Base-by-base conservation (phyloP, 2,329 filamentous ascomycete genomes). In the Trichoderma koningiopsis region DNA sequence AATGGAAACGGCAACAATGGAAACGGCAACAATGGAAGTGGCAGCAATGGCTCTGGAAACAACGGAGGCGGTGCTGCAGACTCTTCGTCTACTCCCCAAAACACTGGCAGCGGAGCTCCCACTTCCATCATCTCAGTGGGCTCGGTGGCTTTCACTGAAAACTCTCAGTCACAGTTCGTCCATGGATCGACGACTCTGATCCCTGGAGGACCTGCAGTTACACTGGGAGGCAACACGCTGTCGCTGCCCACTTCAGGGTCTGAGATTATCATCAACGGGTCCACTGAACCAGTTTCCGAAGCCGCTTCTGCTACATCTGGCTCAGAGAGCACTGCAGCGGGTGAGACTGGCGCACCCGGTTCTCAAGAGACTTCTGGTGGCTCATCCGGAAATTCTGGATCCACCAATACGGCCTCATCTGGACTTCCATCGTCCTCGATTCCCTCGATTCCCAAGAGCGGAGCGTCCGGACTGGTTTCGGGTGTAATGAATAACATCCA, bases 231-330 rank as follows among this genome's bases (percentile, higher is more conserved):
- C 40, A 69, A 33, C 31, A 62, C 68, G 3, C 4, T 69, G 19
- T 69, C 68, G 10, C 6, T 66, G 31, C 68, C 68, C 31, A 52
- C 61, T 14, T 59, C 68, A 29, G 61, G 61, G n/a, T 59, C 68
- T 40, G 40, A 40, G 19, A 29, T 58, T 0, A 49, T 55, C 22
- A 35, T 53, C 53, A 69, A 59, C 29, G 62, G 68, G 11, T 31
- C 24, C 24, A 69, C 68, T 22, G 53, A 27, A 16, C 60, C 49
- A 11, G 31, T 66, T 24, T 60, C 65, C 6, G 47, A 53, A 61
- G 52, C 31, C 10, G 31, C 31, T 2, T 14, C 56, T 6, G 22
- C 31, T 31, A 55, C 65, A 14, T 49, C 57, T 61, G 27, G 57
- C 13, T 31, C 52, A 31, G 52, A 57, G 24, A 52, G 59, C 24